These are phyloP conservation scores for Hypoxylon lienhwacheense DNA, from an alignment of 495 filamentous ascomycete genomes.

Conservation along the genomic window DNA sequence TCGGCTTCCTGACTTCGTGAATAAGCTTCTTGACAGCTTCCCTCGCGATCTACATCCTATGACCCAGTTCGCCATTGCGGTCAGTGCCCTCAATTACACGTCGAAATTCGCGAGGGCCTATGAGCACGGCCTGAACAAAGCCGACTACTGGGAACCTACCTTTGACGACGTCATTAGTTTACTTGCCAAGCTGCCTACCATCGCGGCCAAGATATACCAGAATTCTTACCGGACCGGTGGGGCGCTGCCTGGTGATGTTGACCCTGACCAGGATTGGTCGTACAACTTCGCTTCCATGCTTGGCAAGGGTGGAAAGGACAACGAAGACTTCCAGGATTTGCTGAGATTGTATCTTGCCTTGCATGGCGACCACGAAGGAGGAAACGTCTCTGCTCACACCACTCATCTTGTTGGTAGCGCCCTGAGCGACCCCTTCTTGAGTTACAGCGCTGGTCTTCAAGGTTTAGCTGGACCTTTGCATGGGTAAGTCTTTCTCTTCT, in stretches of 20 bases:
- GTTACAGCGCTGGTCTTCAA: conserved; percentile 93
- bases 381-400: conserved; percentile 96
- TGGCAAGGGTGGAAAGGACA: conserved; percentile 80
- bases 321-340: conserved; percentile 94
- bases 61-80: conserved; percentile 95
- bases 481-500: conserved; percentile 64
- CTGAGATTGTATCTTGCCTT: conserved; percentile 91
- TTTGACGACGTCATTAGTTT: conserved; percentile 95
- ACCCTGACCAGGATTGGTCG: conserved; percentile 88
- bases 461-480: conserved; percentile 94
- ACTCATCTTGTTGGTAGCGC: conserved; percentile 97
- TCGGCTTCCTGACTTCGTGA: conserved; percentile 78
- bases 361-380: conserved; percentile 97
- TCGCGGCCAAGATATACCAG: conserved; percentile 96
- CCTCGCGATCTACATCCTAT: conserved; percentile 90
- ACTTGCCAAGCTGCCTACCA: conserved; percentile 92
- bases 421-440: conserved; percentile 91
- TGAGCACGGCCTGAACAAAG: conserved; percentile 85
- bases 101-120: conserved; percentile 92
- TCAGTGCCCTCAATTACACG: conserved; percentile 89
- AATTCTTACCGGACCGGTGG: conserved; percentile 79
- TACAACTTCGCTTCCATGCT: conserved; percentile 98
- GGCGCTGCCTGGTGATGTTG: conserved; percentile 73
- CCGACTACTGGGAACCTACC: conserved; percentile 97
- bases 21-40: conserved; percentile 87